Base-by-base conservation (phyloP, 176 grass and related monocot genomes). In the Melocanna baccifera region DNA sequence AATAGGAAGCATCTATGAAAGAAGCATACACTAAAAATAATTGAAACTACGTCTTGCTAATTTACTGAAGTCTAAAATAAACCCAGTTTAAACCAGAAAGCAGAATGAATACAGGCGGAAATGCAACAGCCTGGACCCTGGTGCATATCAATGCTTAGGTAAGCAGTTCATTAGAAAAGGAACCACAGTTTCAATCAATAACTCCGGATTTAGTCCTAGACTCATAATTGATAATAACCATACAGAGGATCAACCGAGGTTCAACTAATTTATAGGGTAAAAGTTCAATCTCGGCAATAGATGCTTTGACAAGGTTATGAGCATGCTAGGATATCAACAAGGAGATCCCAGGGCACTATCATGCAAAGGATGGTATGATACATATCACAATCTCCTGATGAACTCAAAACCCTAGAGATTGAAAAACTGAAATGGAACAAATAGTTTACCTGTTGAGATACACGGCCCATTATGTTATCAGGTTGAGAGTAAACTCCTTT, bases 401-500 rank as follows among this genome's bases (percentile, higher is more conserved):
- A 73, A 65, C 66, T 67, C 16, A 29, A 29, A 30, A 61, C 51
- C 18, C 12, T n/a, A 46, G 22, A 82, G 46, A 73, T 23, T 67
- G 41, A 79, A 81, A 29, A 75, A 2, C 7, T 58, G 1, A 84
- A 73, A 85, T 70, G n/a, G 4, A 87, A 62, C 13, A 87, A 79
- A 39, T 56, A 70, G 79, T 83, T 89, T 81, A 86, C 91, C 91
- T 96, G 91, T 72, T 99, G 93, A 66, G 89, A 84, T 64, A 86
- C 85, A 81, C 89, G 88, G 29, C 89, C 96, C 88, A 99, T 92
- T 88, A 99, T 79, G 69, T 94, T 99, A 89, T 99, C 96, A 19
- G 90, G 96, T 80, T 99, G 96, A 80, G 96, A 99, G 77, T 99
- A 94, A 73, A 99, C 91, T 89, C 96, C 93, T 92, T 99, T 99